These are phyloP conservation scores for Eragrostis nindensis DNA, from an alignment of 176 grass and related monocot genomes.

Conservation along the genomic window DNA sequence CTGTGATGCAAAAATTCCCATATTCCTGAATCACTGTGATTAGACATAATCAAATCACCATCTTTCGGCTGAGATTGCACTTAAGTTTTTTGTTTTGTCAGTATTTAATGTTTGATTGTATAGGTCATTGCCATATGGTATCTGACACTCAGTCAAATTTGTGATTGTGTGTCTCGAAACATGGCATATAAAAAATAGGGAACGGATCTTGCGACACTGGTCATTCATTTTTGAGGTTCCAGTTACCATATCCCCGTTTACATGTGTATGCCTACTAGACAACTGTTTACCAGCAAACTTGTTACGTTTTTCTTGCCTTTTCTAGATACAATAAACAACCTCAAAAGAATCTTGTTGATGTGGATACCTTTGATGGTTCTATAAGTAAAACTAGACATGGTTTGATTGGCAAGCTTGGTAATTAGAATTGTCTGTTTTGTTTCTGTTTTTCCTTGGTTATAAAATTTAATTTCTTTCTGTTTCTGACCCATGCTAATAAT, in stretches of 20 bases:
- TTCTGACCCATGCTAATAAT: neutral
- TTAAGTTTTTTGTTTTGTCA: neutral
- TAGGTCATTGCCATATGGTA: slow-evolving; percentile 52
- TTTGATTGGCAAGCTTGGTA: too few relatives aligned
- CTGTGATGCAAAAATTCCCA: slow-evolving; percentile 55
- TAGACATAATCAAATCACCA: slow-evolving; percentile 52
- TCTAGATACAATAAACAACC: too few relatives aligned
- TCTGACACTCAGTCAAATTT: slow-evolving; percentile 34
- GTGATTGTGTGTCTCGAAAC: slow-evolving; percentile 55
- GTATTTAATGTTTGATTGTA: rapidly evolving
- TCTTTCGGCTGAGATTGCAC: slow-evolving; percentile 70
- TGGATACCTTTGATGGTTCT: too few relatives aligned
- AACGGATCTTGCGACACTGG: slow-evolving; percentile 55
- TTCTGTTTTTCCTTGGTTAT: too few relatives aligned
- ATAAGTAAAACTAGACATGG: too few relatives aligned
- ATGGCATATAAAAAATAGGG: slow-evolving; percentile 39
- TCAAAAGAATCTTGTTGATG: too few relatives aligned
- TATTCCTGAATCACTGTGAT: slow-evolving; percentile 52
- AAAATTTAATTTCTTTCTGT: neutral
- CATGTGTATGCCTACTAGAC: too few relatives aligned
- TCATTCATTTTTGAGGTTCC: slow-evolving; percentile 35
- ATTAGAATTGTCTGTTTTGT: too few relatives aligned
- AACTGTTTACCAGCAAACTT: too few relatives aligned
- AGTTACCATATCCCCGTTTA: slow-evolving; percentile 53
- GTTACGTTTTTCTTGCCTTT: too few relatives aligned